Conservation (phyloP, 2,329 filamentous ascomycete genomes). For the Grosmannia huntii region DNA sequence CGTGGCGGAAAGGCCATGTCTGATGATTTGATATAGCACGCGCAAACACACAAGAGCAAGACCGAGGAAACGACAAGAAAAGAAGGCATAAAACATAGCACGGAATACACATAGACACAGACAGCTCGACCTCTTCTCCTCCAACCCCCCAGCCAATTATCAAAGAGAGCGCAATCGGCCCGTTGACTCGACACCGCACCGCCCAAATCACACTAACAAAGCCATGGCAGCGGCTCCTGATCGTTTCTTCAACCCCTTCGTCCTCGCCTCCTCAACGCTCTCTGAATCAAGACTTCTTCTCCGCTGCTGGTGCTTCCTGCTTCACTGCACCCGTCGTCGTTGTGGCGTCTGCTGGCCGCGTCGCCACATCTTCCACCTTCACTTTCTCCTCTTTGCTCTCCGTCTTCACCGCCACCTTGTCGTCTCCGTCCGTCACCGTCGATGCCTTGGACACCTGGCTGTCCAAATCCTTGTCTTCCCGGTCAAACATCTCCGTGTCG, state of each 20-base stretch:
- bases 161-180: background rate
- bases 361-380: background rate
- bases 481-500: slow-evolving; percentile 90
- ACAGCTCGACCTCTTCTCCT: background rate
- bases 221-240: background rate
- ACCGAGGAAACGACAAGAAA: background rate
- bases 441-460: slow-evolving; percentile 66
- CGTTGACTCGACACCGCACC: background rate
- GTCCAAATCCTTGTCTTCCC: slow-evolving; percentile 75
- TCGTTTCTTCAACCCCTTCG: background rate
- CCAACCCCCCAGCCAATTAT: background rate
- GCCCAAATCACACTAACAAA: background rate
- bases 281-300: background rate
- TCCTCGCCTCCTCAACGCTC: background rate
- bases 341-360: background rate
- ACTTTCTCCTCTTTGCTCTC: background rate
- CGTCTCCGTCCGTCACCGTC: slow-evolving; percentile 8
- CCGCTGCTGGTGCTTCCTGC: background rate
- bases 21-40: slow-evolving; percentile 2
- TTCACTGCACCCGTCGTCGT: background rate
- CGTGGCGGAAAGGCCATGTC: background rate
- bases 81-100: slow-evolving; percentile 1
- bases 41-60: background rate
- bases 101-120: slow-evolving; percentile 1
- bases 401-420: background rate